phyloP scores from a whole-genome alignment of 371 early-diverging fungal genomes.

The Apophysomyces trapeziformis region DNA sequence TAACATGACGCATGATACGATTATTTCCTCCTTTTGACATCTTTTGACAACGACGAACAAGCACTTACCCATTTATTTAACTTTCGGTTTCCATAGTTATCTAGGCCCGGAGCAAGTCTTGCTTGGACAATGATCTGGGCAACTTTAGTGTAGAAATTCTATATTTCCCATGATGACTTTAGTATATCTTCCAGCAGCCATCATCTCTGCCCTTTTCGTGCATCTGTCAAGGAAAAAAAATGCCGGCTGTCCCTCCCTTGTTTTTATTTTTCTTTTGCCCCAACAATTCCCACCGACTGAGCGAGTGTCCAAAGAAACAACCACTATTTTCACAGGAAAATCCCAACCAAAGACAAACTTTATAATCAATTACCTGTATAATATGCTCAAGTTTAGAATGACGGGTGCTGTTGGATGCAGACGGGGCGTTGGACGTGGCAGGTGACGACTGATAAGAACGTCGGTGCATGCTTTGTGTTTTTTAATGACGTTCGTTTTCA shows the following conservation, averaged over 20 bases:
- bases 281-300: background rate
- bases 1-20: too few relatives aligned
- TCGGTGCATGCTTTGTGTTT: slow-evolving; percentile 4
- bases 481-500: background rate
- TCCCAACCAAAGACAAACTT: too few relatives aligned
- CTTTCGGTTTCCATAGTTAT: slow-evolving; percentile 20
- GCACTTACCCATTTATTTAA: slow-evolving; percentile 34
- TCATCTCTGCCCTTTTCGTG: too few relatives aligned
- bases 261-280: background rate
- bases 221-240: too few relatives aligned
- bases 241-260: background rate
- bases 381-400: slow-evolving; percentile 44
- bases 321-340: too few relatives aligned
- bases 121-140: slow-evolving; percentile 66
- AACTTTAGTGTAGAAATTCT: slow-evolving; percentile 67
- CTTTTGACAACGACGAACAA: too few relatives aligned
- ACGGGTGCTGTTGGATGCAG: slow-evolving; percentile 22
- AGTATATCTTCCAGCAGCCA: too few relatives aligned
- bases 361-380: slow-evolving; percentile 32
- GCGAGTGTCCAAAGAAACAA: too few relatives aligned
- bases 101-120: slow-evolving; percentile 24
- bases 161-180: background rate
- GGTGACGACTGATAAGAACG: slow-evolving; percentile 23
- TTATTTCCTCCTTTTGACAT: background rate
- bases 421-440: slow-evolving; percentile 12